Percentiles rank a stretch among this genome's conserved stretches.
Evolutionary conservation across 2,329 filamentous ascomycete genomes (phyloP).

Genomic region (Colletotrichum salicis): DNA sequence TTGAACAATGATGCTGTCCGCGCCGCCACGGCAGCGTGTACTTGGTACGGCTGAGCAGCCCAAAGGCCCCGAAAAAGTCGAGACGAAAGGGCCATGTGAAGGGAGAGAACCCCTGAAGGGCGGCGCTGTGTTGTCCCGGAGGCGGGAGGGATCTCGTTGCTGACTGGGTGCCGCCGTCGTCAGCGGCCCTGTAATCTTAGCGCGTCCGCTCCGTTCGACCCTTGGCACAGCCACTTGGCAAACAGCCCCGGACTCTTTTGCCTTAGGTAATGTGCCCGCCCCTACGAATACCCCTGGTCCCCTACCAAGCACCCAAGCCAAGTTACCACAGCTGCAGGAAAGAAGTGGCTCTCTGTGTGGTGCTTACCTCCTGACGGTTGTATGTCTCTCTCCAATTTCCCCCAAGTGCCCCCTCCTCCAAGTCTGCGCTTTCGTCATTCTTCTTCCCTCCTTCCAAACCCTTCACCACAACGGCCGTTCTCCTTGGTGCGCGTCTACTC

Average conservation of each 20-base stretch:
- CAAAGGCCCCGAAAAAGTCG: background rate
- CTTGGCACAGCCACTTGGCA: constrained; percentile 29
- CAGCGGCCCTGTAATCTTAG: constrained; percentile 32
- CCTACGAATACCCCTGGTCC: background rate
- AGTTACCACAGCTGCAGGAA: background rate
- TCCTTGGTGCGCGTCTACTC: background rate
- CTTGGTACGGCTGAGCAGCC: background rate
- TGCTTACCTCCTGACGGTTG: background rate
- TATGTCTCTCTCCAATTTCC: background rate
- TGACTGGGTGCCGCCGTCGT: constrained; percentile 22
- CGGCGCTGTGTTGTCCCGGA: constrained; percentile 10
- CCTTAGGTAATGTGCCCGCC: background rate
- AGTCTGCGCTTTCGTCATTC: background rate
- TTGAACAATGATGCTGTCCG: background rate
- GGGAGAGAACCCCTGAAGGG: constrained; percentile 26
- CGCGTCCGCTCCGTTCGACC: constrained; percentile 16
- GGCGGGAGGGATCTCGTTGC: constrained; percentile 15
- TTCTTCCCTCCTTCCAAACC: background rate
- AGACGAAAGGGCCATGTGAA: background rate
- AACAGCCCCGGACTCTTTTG: constrained; percentile 1
- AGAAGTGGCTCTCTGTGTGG: background rate
- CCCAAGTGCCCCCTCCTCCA: background rate
- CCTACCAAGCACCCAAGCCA: background rate
- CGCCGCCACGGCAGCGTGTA: too few species aligned
- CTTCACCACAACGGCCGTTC: background rate